Base-by-base conservation (phyloP, 805 yeast genomes). In the Pichia scutulata region DNA sequence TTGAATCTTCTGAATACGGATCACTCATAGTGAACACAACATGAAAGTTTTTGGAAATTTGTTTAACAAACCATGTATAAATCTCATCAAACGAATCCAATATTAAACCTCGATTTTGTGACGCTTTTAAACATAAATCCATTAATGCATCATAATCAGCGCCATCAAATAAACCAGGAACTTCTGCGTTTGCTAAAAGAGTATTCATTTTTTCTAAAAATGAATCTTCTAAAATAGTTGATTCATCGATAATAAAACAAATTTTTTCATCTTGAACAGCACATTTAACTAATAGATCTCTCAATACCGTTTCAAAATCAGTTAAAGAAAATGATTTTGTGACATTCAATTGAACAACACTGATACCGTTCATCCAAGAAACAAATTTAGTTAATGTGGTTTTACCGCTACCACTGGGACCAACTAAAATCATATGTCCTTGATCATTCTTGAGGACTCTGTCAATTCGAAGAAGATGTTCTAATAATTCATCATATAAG, bases 171-270 rank as follows among this genome's bases (percentile, higher is more conserved):
- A 92, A 68, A 4, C 96, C 97, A 0, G 97, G 97, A 39, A 89
- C 75, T 60, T 92, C 97, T 0, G 96, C 86, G 65, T 92, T 92
- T 0, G 97, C 97, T 39, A 92, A 72, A n/a, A 92, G 69, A 0
- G 96, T 87, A 59, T 92, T 92, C 93, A 92, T 89, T 53, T 96
- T 71, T 64, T 92, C 98, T 28, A 92, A 66, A 60, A 90, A 92
- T 0, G 93, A 72, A 0, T 95, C 73, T 33, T 87, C 90, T 41
- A 82, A 57, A 46, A 89, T 78, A 26, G 83, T 79, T 0, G 95
- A 81, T 58, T 92, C 97, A 57, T 89, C 96, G 19, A 92, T 74
- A 21, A 90, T 70, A 49, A 88, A 78, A 55, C 95, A 86, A 0
- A 82, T 64, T 47, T 72, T 76, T 56, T 84, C 84, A 7, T 85